Base-by-base conservation (phyloP, 768 basidiomycete species). In the Kwoniella mangroviensis region DNA sequence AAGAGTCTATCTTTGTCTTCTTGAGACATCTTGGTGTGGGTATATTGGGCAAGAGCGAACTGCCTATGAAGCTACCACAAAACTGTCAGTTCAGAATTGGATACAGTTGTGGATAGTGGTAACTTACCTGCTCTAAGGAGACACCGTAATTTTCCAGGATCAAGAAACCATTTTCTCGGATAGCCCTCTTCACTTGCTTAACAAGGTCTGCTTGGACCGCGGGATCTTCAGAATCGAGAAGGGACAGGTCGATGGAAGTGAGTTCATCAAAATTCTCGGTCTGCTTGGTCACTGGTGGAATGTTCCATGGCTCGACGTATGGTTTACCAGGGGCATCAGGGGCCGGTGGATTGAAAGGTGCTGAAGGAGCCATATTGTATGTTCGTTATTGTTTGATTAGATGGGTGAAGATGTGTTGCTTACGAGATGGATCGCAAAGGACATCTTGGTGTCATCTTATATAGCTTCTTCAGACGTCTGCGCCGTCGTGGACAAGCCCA, bases 71-170 rank as follows among this genome's bases (percentile, higher is more conserved):
- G 67, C 75, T 76, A 56, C 40, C n/a, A 41, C 34, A 4, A 52
- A 61, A 17, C 1, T 26, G 59, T 42, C 59, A 60, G 22, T 13
- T 40, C 57, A 24, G 22, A 28, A 22, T 10, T 56, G 13, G 13
- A 28, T 17, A 19, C 40, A 21, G 22, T 45, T 10, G 19, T 15
- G 60, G 17, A 45, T 15, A 26, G 28, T 26, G 9, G 7, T 19
- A 34, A 42, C 68, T 61, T 13, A 76, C 73, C 63, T 76, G 75
- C 62, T 76, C 73, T 12, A 74, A 52, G 7, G 67, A 60, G 59
- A 76, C 62, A 24, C 75, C 75, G 51, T 76, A 76, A 59, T 76
- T 73, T 49, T 76, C 75, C 3, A 76, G 40, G 58, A 76, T 74
- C 49, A 76, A 67, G 75, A 76, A 76, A 22, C 75, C 75, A 53